Evolutionary conservation across 2,329 filamentous ascomycete species (phyloP), one percentile per base, ranked within the genome.

Genomic region (Aspergillus costaricaensis): DNA sequence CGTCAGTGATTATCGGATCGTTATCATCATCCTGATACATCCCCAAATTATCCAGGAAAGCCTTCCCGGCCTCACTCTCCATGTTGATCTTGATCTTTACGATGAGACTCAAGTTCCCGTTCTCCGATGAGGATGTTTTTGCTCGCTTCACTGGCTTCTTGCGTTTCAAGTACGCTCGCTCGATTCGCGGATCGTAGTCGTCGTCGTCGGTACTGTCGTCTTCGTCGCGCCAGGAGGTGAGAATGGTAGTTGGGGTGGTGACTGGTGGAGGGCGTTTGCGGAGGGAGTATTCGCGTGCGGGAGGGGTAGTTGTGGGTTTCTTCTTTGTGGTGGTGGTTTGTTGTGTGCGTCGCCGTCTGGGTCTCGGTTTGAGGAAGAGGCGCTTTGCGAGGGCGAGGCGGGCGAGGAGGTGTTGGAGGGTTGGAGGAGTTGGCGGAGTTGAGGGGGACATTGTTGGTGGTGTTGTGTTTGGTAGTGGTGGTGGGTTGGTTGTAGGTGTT

Each of bases 141-240:
- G 15, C 21, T 23, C 2, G 57, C 52, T 58, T 56, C 4, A 21
- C 32, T 19, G 38, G 9, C n/a, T 36, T 39, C 25, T 60, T 60
- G 36, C 27, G 50, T 43, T 55, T 59, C 2, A 32, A 14, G 30
- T 39, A 25, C 5, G 27, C 14, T 21, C 10, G 32, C 41, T 47
- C 39, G 30, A 41, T 5, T 12, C 15, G 27, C 66, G 75, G 52
- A 15, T 73, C 64, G 57, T 76, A 79, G 49, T 75, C 67, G 2
- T 72, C 73, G 21, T 76, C 79, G 49, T 75, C 67, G 2, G 72
- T 73, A 17, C 72, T 76, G 1, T 70, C 55, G 25, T 79, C 76
- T 1, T 71, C 59, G 59, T 79, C 77, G 10, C 77, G 47, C 61
- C 74, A 75, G 1, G 71, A 72, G 19, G 66, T 41, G 6, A 36